A percentile compares a stretch with the other conserved stretches of the same genome.
phyloP scores from a whole-genome alignment of 306 rosid species.

The Medicago arabica region DNA sequence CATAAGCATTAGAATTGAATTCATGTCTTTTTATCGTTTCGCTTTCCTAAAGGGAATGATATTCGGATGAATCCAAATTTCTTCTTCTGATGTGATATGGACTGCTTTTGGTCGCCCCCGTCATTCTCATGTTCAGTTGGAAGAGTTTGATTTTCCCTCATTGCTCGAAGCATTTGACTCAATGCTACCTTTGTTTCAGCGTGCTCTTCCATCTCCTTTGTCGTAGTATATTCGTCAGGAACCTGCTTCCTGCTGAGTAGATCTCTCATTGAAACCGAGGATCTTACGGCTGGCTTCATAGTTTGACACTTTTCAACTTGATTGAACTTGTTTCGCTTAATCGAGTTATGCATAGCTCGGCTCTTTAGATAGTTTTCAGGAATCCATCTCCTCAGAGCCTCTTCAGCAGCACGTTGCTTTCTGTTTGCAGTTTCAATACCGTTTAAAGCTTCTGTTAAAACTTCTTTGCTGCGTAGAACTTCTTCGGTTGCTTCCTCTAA shows the following conservation, averaged over 20 bases:
- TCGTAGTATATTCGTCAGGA: constrained; percentile 51
- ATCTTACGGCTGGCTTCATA: constrained; percentile 58
- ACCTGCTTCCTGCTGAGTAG: constrained; percentile 83
- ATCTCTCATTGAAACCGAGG: constrained; percentile 86
- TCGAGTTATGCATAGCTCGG: constrained; percentile 43
- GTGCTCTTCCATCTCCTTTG: constrained; percentile 57
- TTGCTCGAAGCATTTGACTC: constrained; percentile 90
- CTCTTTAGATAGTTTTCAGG: constrained; percentile 59
- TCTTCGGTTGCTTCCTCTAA: constrained; percentile 87
- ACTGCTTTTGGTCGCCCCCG: constrained; percentile 60
- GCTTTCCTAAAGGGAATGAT: constrained; percentile 75
- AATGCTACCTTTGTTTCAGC: constrained; percentile 73
- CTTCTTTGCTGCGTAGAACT: constrained; percentile 69
- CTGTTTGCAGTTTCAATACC: constrained; percentile 75
- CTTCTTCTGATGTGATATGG: constrained; percentile 64
- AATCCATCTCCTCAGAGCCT: constrained; percentile 72
- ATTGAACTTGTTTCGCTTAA: constrained; percentile 48
- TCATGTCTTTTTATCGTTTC: constrained; percentile 69
- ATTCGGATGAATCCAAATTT: constrained; percentile 89
- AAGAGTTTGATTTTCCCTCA: constrained; percentile 68
- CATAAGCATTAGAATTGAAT: constrained; percentile 41
- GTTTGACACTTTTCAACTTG: constrained; percentile 47
- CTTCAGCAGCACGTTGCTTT: constrained; percentile 78
- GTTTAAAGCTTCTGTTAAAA: constrained; percentile 78
- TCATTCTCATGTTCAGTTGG: constrained; percentile 64